phyloP scores from a whole-genome alignment of 192 early-diverging fungal genomes.

The Gonapodya sp. region DNA sequence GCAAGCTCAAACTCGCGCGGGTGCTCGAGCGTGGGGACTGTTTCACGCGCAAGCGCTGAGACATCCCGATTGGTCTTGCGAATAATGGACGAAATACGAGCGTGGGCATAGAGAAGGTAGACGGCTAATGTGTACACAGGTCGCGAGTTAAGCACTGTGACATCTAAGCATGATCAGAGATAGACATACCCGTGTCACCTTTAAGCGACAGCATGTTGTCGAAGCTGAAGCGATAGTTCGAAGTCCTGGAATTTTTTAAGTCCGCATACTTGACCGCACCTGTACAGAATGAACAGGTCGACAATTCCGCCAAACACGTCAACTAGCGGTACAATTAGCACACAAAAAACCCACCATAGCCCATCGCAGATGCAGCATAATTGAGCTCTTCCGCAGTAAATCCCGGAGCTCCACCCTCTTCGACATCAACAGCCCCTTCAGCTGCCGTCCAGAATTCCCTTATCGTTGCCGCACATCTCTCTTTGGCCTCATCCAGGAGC shows the following conservation, averaged over 20 bases:
- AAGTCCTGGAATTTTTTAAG: conserved; percentile 45
- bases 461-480: conserved; percentile 87
- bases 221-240: conserved; percentile 92
- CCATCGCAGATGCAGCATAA: not conserved
- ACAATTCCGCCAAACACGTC: not conserved
- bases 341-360: not conserved
- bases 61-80: conserved; percentile 44
- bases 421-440: not conserved
- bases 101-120: conserved; percentile 68
- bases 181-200: conserved; percentile 77
- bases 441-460: conserved; percentile 73
- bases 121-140: too few species aligned
- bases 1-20: not conserved
- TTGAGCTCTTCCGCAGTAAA: not conserved
- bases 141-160: too few species aligned
- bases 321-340: too few species aligned
- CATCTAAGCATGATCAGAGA: too few species aligned
- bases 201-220: conserved; percentile 88
- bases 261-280: not conserved
- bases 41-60: not conserved
- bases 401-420: not conserved
- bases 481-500: conserved; percentile 76
- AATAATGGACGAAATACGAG: conserved; percentile 91
- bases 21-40: not conserved
- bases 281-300: not conserved